Conservation (phyloP, 805 yeast species). For the Torulaspora franciscae region DNA sequence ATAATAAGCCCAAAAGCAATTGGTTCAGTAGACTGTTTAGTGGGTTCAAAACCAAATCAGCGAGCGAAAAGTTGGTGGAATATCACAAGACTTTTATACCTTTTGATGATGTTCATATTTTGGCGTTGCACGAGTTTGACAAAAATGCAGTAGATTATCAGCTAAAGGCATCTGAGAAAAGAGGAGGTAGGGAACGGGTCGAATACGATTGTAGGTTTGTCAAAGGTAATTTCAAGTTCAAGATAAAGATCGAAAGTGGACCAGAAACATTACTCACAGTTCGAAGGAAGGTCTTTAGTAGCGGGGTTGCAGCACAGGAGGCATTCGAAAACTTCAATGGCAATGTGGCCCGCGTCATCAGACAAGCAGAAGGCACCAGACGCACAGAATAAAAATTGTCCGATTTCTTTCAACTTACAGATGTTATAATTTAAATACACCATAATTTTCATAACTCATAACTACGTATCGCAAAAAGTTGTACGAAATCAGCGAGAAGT, state of each 20-base stretch:
- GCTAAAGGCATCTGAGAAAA: constrained; percentile 22
- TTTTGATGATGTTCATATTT: constrained; percentile 30
- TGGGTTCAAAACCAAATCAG: constrained; percentile 16
- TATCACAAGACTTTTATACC: constrained; percentile 26
- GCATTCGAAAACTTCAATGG: constrained; percentile 25
- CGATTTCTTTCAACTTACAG: not conserved
- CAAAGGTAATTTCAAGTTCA: constrained; percentile 28
- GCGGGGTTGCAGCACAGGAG: constrained; percentile 8
- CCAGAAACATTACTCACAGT: constrained; percentile 17
- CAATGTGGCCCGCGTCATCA: constrained; percentile 22
- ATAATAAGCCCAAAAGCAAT: constrained; percentile 8
- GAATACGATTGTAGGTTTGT: constrained; percentile 31
- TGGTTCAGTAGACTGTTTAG: constrained; percentile 30
- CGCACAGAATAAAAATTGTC: not conserved
- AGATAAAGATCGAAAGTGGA: constrained; percentile 21
- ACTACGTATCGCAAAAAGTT: not conserved
- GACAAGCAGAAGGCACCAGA: constrained; percentile 7
- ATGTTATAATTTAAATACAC: not conserved
- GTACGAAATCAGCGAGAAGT: constrained; percentile 44
- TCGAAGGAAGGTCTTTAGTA: constrained; percentile 21
- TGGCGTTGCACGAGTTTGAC: constrained; percentile 28
- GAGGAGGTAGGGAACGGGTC: constrained; percentile 18
- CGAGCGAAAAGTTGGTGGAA: constrained; percentile 9
- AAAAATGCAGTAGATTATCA: constrained; percentile 27
- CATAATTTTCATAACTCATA: not conserved